A percentile compares a stretch with the other conserved stretches of the same genome.
Evolutionary conservation across 805 yeast species (phyloP).

Genomic region (Kodamaea sagamina): DNA sequence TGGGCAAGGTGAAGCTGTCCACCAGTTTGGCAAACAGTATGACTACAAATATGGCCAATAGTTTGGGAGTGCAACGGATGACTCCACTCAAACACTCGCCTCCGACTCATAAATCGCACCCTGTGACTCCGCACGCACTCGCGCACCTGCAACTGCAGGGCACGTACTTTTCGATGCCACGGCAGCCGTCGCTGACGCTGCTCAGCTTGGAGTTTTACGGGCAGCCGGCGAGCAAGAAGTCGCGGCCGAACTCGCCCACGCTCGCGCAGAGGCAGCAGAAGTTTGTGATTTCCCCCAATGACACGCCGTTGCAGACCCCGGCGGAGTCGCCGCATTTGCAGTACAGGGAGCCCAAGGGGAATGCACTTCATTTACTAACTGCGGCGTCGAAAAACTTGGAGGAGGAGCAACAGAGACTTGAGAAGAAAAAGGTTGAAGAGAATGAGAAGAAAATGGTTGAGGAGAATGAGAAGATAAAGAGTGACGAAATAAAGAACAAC

Average conservation of each 20-base stretch:
- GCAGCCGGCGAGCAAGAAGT: conserved; percentile 34
- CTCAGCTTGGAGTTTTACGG: conserved; percentile 38
- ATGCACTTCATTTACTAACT: conserved; percentile 25
- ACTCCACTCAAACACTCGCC: conserved; percentile 41
- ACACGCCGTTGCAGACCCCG: conserved; percentile 53
- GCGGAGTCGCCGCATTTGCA: conserved; percentile 46
- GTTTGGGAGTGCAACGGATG: conserved; percentile 38
- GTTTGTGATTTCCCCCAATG: conserved; percentile 34
- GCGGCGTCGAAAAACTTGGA: conserved; percentile 29
- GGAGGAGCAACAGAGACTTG: conserved; percentile 19
- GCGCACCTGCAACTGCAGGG: conserved; percentile 17
- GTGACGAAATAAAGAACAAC: no score
- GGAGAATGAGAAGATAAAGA: no score
- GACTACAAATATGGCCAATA: no score
- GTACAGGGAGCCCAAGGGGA: conserved; percentile 16
- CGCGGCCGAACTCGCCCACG: conserved; percentile 51
- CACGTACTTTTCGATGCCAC: conserved; percentile 21
- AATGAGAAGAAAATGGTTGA: no score
- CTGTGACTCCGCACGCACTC: conserved; percentile 20
- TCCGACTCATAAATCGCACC: conserved; percentile 10
- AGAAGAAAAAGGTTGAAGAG: conserved; percentile 18
- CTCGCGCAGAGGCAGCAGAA: conserved; percentile 7
- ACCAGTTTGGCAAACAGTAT: conserved; percentile 24
- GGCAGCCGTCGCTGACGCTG: conserved; percentile 33
- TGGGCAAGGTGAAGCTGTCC: conserved; percentile 27